These are phyloP conservation scores for Cantharellus anzutake DNA, from an alignment of 768 basidiomycete species.

Conservation along the genomic window DNA sequence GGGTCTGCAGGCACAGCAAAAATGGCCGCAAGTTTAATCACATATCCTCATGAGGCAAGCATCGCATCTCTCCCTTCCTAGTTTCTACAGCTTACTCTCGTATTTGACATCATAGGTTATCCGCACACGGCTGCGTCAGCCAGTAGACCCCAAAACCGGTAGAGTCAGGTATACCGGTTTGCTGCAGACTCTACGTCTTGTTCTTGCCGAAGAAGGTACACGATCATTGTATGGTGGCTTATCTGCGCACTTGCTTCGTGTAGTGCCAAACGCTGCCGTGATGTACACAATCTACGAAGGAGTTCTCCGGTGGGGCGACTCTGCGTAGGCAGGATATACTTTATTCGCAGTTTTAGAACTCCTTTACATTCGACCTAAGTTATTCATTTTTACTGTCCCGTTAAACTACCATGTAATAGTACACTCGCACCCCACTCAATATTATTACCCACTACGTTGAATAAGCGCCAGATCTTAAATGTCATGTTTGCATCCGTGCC, in stretches of 20 bases:
- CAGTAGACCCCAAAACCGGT: background rate
- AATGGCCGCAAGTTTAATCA: slow-evolving; percentile 81
- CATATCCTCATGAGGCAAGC: slow-evolving; percentile 92
- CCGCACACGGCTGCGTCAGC: slow-evolving; percentile 76
- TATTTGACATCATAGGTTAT: slow-evolving; percentile 37
- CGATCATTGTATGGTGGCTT: slow-evolving; percentile 79
- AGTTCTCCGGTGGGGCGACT: slow-evolving; percentile 35
- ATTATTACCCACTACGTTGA: too few species aligned
- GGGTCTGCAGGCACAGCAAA: slow-evolving; percentile 88
- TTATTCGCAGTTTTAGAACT: too few species aligned
- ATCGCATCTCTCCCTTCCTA: background rate
- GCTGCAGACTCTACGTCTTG: slow-evolving; percentile 60
- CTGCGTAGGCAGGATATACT: background rate
- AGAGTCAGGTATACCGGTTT: slow-evolving; percentile 68
- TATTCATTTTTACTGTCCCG: too few species aligned
- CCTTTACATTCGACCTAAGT: too few species aligned
- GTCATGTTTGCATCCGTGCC: too few species aligned
- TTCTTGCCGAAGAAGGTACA: slow-evolving; percentile 80
- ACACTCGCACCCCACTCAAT: too few species aligned
- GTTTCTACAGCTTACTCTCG: background rate
- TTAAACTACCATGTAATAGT: too few species aligned
- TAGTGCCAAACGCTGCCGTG: slow-evolving; percentile 90
- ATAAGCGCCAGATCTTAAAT: too few species aligned
- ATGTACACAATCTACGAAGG: slow-evolving; percentile 96
- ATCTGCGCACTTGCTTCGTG: slow-evolving; percentile 86